Evolutionary conservation across 75 land plant species (phyloP).

Genomic region (Cunninghamia lanceolata): DNA sequence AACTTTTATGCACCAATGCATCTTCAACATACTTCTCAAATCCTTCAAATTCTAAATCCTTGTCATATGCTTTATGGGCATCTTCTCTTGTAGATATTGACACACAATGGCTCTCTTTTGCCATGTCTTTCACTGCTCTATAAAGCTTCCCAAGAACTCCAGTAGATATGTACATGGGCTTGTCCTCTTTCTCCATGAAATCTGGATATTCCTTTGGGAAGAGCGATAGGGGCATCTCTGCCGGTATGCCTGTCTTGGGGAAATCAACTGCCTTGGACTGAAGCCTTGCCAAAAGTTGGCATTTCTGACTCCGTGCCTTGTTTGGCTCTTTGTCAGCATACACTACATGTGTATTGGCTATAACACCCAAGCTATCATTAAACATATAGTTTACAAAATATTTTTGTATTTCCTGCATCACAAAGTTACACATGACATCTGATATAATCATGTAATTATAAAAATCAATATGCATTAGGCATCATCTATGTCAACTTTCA

Average conservation of each 20-base stretch:
- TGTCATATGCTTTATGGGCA: conserved; percentile 43
- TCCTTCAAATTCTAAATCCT: conserved; percentile 58
- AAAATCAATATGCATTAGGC: not conserved
- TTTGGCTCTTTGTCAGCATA: conserved; percentile 78
- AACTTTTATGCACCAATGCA: conserved; percentile 36
- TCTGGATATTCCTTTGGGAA: conserved; percentile 84
- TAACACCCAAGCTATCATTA: conserved; percentile 77
- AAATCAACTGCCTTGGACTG: conserved; percentile 92
- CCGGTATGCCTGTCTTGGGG: conserved; percentile 90
- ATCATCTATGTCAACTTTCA: not conserved
- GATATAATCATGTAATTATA: not conserved
- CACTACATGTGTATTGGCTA: conserved; percentile 87
- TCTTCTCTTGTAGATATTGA: conserved; percentile 19
- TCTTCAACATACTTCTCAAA: conserved; percentile 48
- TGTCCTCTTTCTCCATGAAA: conserved; percentile 84
- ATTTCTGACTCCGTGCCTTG: conserved; percentile 65
- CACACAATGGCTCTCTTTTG: not conserved
- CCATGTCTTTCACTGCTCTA: conserved; percentile 43
- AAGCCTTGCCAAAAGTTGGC: conserved; percentile 69
- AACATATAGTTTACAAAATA: conserved; percentile 90
- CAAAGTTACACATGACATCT: not conserved
- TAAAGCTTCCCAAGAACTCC: conserved; percentile 78
- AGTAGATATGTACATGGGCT: conserved; percentile 53
- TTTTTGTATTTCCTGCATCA: conserved; percentile 81
- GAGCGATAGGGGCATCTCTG: conserved; percentile 66